These are phyloP conservation scores for Plasmopara viticola DNA, from an alignment of 352 stramenopile species.

Conservation along the genomic window DNA sequence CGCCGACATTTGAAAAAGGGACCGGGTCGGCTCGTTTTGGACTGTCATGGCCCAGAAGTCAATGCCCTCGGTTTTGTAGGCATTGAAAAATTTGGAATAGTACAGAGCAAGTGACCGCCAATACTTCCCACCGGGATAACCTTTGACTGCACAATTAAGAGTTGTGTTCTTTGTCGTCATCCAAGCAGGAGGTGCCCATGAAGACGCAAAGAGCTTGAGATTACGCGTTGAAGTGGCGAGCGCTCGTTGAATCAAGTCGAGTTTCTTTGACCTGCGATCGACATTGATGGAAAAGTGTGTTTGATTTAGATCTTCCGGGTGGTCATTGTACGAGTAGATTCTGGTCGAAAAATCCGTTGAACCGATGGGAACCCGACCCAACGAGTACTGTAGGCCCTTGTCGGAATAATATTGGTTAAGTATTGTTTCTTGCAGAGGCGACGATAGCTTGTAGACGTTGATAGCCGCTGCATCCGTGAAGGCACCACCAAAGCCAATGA, in stretches of 20 bases:
- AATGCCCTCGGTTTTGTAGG: slow-evolving; percentile 69
- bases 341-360: slow-evolving; percentile 83
- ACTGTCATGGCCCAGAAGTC: slow-evolving; percentile 80
- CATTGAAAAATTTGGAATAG: slow-evolving; percentile 84
- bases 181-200: slow-evolving; percentile 81
- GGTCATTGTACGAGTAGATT: slow-evolving; percentile 87
- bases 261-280: slow-evolving; percentile 51
- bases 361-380: slow-evolving; percentile 88
- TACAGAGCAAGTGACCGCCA: slow-evolving; percentile 79
- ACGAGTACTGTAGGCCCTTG: slow-evolving; percentile 72
- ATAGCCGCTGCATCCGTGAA: slow-evolving; percentile 89
- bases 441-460: slow-evolving; percentile 79
- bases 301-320: slow-evolving; percentile 59
- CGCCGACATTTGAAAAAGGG: slow-evolving; percentile 27
- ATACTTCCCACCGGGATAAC: slow-evolving; percentile 52
- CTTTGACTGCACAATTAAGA: slow-evolving; percentile 49
- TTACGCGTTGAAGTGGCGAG: slow-evolving; percentile 29
- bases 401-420: slow-evolving; percentile 84
- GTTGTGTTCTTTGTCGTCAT: slow-evolving; percentile 74
- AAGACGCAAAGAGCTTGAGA: slow-evolving; percentile 75
- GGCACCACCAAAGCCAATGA: slow-evolving; percentile 86
- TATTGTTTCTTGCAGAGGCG: slow-evolving; percentile 71
- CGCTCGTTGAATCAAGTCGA: slow-evolving; percentile 75
- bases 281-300: slow-evolving; percentile 73
- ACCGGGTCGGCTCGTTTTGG: slow-evolving; percentile 81